Percentiles rank a stretch among this genome's conserved stretches.
Evolutionary conservation across 495 filamentous ascomycete species (phyloP).

Genomic region (Niebla homalea): DNA sequence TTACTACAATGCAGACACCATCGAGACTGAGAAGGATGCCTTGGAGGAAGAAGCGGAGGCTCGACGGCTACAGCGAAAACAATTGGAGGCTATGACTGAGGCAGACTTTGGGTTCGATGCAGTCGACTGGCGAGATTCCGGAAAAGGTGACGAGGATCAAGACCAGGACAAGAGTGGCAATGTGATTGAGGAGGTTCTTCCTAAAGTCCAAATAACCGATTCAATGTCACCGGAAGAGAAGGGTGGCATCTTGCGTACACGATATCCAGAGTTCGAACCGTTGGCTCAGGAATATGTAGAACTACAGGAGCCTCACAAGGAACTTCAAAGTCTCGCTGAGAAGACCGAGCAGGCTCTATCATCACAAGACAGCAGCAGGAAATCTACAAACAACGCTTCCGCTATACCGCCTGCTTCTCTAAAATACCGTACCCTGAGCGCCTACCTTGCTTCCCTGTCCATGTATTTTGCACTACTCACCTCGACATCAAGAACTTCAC

Average conservation of each 20-base stretch:
- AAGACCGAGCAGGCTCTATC: slow-evolving; percentile 32
- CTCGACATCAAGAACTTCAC: slow-evolving; percentile 46
- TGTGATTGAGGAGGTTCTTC: slow-evolving; percentile 68
- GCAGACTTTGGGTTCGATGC: slow-evolving; percentile 90
- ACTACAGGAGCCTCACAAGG: slow-evolving; percentile 49
- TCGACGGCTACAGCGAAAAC: slow-evolving; percentile 74
- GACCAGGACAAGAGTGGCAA: slow-evolving; percentile 30
- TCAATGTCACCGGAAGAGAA: slow-evolving; percentile 66
- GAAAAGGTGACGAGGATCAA: slow-evolving; percentile 25
- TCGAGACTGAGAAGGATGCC: slow-evolving; percentile 84
- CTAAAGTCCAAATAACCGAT: slow-evolving; percentile 65
- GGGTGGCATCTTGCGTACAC: slow-evolving; percentile 56
- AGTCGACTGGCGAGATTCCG: slow-evolving; percentile 56
- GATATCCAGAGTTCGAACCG: slow-evolving; percentile 86
- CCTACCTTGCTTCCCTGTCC: slow-evolving; percentile 71
- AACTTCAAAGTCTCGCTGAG: slow-evolving; percentile 43
- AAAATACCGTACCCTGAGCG: slow-evolving; percentile 61
- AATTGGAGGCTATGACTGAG: slow-evolving; percentile 68
- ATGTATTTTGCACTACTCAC: slow-evolving; percentile 91
- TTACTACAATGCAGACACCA: slow-evolving; percentile 82
- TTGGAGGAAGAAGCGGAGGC: slow-evolving; percentile 87
- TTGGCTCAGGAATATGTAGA: slow-evolving; percentile 66
- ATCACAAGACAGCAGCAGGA: slow-evolving; percentile 16
- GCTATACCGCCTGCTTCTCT: slow-evolving; percentile 40
- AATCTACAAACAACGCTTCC: background rate